These are phyloP conservation scores for Paracamarosporium sp. DNA, from an alignment of 2,329 filamentous ascomycete genomes.

Conservation along the genomic window DNA sequence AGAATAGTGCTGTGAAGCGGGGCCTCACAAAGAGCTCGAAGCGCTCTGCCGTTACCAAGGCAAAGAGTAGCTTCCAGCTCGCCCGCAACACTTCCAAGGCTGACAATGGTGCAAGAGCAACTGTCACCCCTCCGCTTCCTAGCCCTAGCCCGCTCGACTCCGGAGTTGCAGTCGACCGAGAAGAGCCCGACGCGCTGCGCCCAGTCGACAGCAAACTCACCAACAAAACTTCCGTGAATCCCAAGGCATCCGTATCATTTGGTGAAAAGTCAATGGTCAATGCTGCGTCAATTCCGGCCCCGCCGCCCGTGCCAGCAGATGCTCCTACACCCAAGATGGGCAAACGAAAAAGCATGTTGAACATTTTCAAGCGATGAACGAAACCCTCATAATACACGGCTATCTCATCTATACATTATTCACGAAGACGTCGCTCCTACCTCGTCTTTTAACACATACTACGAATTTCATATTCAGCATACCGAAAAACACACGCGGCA, in stretches of 20 bases:
- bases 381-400: not conserved
- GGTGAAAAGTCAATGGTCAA: constrained; percentile 18
- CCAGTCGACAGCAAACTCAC: constrained; percentile 27
- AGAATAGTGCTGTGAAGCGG: constrained; percentile 51
- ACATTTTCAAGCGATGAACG: constrained; percentile 49
- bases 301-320: constrained; percentile 42
- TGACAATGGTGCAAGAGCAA: constrained; percentile 32
- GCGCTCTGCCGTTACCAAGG: constrained; percentile 39
- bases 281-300: constrained; percentile 8
- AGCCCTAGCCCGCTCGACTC: constrained; percentile 45
- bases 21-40: constrained; percentile 47
- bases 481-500: not conserved
- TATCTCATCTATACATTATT: not conserved
- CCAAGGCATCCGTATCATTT: constrained; percentile 26
- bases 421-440: not conserved
- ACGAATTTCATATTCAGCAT: not conserved
- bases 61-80: constrained; percentile 47
- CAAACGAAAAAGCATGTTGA: constrained; percentile 56
- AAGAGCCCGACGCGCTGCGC: constrained; percentile 21
- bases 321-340: constrained; percentile 43
- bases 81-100: constrained; percentile 40
- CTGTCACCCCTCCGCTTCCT: constrained; percentile 38
- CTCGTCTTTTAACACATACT: not conserved
- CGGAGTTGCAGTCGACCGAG: constrained; percentile 39
- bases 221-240: constrained; percentile 31